Evolutionary conservation across 805 yeast species (phyloP).

Genomic region (Starmerella powellii): DNA sequence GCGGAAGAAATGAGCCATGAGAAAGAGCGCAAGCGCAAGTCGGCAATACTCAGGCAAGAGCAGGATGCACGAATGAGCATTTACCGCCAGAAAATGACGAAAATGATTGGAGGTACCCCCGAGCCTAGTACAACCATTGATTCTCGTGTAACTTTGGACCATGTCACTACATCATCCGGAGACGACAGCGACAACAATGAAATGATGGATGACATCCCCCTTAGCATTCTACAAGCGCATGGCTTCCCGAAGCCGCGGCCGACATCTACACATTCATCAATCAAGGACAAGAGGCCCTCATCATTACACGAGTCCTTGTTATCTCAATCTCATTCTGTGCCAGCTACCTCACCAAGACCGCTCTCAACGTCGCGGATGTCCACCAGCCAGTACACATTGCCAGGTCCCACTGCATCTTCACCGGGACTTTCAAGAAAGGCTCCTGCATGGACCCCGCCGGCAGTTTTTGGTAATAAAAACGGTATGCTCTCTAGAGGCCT

Average conservation of each 20-base stretch:
- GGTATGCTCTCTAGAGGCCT: conserved; percentile 27
- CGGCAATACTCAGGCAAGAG: conserved; percentile 25
- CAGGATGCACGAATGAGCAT: conserved; percentile 34
- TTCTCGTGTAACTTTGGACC: no score
- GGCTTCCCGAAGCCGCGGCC: conserved; percentile 26
- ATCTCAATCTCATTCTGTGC: not conserved
- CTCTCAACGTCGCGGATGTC: not conserved
- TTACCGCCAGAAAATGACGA: conserved; percentile 34
- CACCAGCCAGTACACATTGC: no score
- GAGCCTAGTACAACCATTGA: not conserved
- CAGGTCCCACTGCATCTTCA: no score
- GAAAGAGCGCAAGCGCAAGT: conserved; percentile 17
- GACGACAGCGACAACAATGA: conserved; percentile 26
- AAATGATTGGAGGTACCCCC: conserved; percentile 26
- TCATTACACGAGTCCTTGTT: not conserved
- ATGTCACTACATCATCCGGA: no score
- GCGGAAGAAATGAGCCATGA: conserved; percentile 22
- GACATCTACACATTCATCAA: not conserved
- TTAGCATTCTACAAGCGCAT: conserved; percentile 33
- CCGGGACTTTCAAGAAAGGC: not conserved
- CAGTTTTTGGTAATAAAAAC: conserved; percentile 20
- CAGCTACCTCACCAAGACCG: not conserved
- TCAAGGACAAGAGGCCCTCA: not conserved
- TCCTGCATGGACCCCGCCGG: conserved; percentile 19
- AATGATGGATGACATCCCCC: conserved; percentile 32